Evolutionary conservation across 768 basidiomycete species (phyloP).

Genomic region (Xanthoconium purpureum): DNA sequence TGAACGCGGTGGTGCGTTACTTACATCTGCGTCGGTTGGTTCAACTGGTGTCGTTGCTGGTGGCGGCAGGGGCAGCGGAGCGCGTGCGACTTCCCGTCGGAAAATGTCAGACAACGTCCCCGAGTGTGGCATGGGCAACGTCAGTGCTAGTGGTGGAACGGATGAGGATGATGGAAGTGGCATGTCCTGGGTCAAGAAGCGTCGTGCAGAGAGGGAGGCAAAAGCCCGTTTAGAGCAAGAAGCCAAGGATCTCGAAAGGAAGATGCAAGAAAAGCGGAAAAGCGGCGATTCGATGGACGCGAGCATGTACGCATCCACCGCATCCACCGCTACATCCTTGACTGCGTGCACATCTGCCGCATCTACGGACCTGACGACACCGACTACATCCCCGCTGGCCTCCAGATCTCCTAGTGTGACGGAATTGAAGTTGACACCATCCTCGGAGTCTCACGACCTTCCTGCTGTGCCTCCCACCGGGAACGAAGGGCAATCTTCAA

Average conservation of each 20-base stretch:
- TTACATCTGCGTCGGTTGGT: slow-evolving; percentile 12
- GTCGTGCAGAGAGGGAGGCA: slow-evolving; percentile 59
- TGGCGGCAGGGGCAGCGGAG: slow-evolving; percentile 10
- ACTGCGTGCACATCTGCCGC: slow-evolving; percentile 20
- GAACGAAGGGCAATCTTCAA: not conserved
- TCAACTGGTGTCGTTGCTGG: slow-evolving; percentile 20
- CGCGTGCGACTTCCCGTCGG: slow-evolving; percentile 15
- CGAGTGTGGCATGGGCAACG: slow-evolving; percentile 30
- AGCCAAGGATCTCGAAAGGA: slow-evolving; percentile 10
- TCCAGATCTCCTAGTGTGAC: slow-evolving; percentile 22
- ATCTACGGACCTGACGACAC: slow-evolving; percentile 18
- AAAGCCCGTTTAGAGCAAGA: slow-evolving; percentile 24
- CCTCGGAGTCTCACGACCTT: not conserved
- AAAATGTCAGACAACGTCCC: slow-evolving; percentile 16
- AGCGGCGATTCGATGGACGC: slow-evolving; percentile 24
- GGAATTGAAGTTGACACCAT: slow-evolving; percentile 13
- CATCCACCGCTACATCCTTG: slow-evolving; percentile 24
- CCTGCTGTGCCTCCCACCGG: not conserved
- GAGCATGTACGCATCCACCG: slow-evolving; percentile 21
- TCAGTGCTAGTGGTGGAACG: slow-evolving; percentile 14
- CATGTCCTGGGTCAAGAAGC: slow-evolving; percentile 74
- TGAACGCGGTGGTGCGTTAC: slow-evolving; percentile 25
- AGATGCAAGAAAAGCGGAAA: slow-evolving; percentile 19
- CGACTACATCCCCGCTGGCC: slow-evolving; percentile 16
- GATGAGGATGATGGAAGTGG: slow-evolving; percentile 84